Base-by-base conservation (phyloP, 192 early-diverging fungal species). In the Backusella psychrophila region DNA sequence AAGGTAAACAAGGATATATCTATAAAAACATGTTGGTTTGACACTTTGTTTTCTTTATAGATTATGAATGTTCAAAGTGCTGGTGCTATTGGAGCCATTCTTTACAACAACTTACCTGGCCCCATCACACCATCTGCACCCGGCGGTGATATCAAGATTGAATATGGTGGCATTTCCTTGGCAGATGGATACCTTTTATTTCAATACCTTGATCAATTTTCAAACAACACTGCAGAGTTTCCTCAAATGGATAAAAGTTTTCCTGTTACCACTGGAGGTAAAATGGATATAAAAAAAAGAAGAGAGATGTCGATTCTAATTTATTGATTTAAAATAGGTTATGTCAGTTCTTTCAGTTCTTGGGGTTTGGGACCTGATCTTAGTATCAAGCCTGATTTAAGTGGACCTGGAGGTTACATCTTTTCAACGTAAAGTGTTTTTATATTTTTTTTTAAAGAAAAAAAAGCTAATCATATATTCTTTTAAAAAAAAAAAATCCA, bases 321-420 rank as follows among this genome's bases (percentile, higher is more conserved):
- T 15, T 15, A 15, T 42, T 23, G 5, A 26, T 26, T 23, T 59
- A 26, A 0, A 82, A 71, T 66, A 83, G 92, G 90, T 3, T 23
- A 75, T 38, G 82, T 88, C 35, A 90, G 90, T 1, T 19, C 42
- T 8, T 92, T 92, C 71, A 90, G 89, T 44, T 92, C 93, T 1
- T 90, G 83, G 81, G 93, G 93, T 12, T 83, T 91, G 6, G 87
- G 87, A 42, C 85, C 89, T 39, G 87, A 92, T 53, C 83, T 92
- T 1, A 83, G 77, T 26, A 81, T 92, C 44, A 87, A 86, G 21
- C 91, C 91, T 1, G 85, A 90, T 39, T 71, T 92, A 5, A 86
- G 82, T 17, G 93, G 87, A 0, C 93, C 93, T 14, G 93, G 93
- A 11, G 91, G 90, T 15, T 82, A 87, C 53, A 92, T 94, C 36